These are phyloP conservation scores for Phytophthora constricta DNA, from an alignment of 352 stramenopile species.

Conservation along the genomic window DNA sequence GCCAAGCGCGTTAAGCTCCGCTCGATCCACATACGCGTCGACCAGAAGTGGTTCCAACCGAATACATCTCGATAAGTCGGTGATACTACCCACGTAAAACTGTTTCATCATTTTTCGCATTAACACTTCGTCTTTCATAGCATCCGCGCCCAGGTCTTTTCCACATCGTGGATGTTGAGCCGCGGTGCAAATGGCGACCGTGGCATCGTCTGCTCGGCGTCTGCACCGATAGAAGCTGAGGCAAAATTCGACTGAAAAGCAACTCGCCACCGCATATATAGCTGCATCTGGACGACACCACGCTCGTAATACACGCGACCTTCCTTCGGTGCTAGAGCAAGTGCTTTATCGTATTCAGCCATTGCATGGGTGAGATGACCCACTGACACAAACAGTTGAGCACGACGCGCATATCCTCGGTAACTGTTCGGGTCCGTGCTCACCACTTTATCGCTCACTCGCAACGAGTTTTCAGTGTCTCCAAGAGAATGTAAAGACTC, in stretches of 20 bases:
- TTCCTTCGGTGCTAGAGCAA: constrained; percentile 66
- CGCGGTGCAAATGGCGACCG: constrained; percentile 51
- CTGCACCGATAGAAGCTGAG: constrained; percentile 1
- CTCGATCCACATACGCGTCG: constrained; percentile 73
- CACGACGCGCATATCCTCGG: constrained; percentile 69
- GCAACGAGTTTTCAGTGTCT: constrained; percentile 80
- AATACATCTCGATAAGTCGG: constrained; percentile 71
- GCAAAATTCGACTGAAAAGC: constrained; percentile 60
- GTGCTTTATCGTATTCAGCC: constrained; percentile 70
- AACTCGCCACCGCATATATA: constrained; percentile 69
- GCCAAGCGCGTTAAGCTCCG: constrained; percentile 64
- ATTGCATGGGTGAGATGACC: constrained; percentile 55
- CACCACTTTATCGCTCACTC: constrained; percentile 78
- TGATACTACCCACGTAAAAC: constrained; percentile 53
- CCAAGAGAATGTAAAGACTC: constrained; percentile 82
- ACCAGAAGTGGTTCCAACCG: constrained; percentile 58
- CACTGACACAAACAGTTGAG: constrained; percentile 65
- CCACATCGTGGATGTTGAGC: constrained; percentile 55
- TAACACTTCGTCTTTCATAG: constrained; percentile 56
- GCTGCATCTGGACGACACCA: constrained; percentile 73
- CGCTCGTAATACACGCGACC: constrained; percentile 74
- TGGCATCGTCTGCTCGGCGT: background rate
- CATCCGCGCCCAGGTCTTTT: constrained; percentile 45
- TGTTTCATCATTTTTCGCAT: constrained; percentile 63
- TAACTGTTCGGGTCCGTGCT: constrained; percentile 60